Evolutionary conservation across 163 green algal species (phyloP).

Genomic region (Chlamydomonas reinhardtii): DNA sequence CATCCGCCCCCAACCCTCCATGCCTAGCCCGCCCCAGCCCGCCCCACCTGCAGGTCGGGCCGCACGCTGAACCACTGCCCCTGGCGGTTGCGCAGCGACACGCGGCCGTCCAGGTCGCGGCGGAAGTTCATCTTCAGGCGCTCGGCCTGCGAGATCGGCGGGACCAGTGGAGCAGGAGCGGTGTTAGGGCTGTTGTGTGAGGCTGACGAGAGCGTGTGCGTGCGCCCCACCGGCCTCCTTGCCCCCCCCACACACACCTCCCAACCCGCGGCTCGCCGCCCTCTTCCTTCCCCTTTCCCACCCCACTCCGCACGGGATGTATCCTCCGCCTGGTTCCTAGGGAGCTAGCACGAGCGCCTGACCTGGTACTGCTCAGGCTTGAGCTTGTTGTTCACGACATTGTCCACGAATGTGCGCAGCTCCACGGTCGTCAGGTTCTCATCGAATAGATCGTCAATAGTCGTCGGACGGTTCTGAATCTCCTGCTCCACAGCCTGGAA

Average conservation of each 20-base stretch:
- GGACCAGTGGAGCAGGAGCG: too few species aligned
- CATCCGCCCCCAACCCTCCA: too few species aligned
- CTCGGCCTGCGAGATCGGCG: neutral
- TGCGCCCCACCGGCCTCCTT: too few species aligned
- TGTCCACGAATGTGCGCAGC: constrained; percentile 43
- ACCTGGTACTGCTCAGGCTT: constrained; percentile 52
- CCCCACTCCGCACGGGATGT: too few species aligned
- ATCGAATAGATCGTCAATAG: constrained; percentile 50
- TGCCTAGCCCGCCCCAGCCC: too few species aligned
- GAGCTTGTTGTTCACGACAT: constrained; percentile 36
- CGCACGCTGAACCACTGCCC: constrained; percentile 53
- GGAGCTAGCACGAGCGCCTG: too few species aligned
- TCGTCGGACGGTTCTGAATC: neutral
- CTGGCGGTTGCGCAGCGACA: constrained; percentile 46
- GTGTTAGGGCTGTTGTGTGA: too few species aligned
- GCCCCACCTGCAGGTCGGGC: constrained; percentile 55
- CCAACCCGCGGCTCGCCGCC: too few species aligned
- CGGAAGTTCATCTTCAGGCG: constrained; percentile 56
- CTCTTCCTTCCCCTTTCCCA: too few species aligned
- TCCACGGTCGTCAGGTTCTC: constrained; percentile 57
- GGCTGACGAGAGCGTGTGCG: too few species aligned
- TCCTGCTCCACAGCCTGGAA: constrained; percentile 3
- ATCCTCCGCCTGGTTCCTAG: too few species aligned
- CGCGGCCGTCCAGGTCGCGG: constrained; percentile 38
- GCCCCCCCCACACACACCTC: too few species aligned